Percentiles rank a stretch among this genome's conserved stretches.
phyloP scores from a whole-genome alignment of 1,284 basidiomycete genomes.

The Hemileia vastatrix region DNA sequence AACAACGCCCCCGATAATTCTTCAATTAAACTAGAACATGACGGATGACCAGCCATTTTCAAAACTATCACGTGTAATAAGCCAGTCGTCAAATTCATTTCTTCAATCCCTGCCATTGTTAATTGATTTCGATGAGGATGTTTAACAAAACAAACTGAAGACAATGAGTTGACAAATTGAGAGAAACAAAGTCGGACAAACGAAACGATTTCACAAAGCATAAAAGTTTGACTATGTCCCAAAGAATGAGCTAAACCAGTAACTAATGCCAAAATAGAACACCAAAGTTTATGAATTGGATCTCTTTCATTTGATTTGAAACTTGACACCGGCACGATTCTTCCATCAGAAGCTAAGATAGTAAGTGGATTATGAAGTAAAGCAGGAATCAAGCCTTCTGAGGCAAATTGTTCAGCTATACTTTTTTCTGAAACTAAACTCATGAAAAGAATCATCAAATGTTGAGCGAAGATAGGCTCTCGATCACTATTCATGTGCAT shows the following conservation, averaged over 20 bases:
- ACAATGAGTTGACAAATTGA: constrained; percentile 12
- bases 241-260: constrained; percentile 15
- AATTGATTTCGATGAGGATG: constrained; percentile 6
- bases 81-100: constrained; percentile 11
- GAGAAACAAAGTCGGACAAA: constrained; percentile 20
- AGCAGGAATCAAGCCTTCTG: constrained; percentile 19
- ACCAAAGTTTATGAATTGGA: constrained; percentile 20
- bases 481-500: constrained; percentile 6
- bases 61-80: constrained; percentile 11
- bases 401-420: constrained; percentile 17
- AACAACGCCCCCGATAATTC: constrained; percentile 10
- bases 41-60: constrained; percentile 17
- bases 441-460: constrained; percentile 18
- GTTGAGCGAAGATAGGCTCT: constrained; percentile 18
- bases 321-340: constrained; percentile 16
- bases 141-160: constrained; percentile 5
- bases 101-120: constrained; percentile 16
- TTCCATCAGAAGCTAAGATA: constrained; percentile 12
- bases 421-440: constrained; percentile 18
- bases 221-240: constrained; percentile 18
- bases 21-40: constrained; percentile 11
- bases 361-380: constrained; percentile 21
- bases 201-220: constrained; percentile 20
- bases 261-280: constrained; percentile 20
- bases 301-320: constrained; percentile 7